Conservation (phyloP, 2,329 filamentous ascomycete genomes). For the Verticillium dahliae region DNA sequence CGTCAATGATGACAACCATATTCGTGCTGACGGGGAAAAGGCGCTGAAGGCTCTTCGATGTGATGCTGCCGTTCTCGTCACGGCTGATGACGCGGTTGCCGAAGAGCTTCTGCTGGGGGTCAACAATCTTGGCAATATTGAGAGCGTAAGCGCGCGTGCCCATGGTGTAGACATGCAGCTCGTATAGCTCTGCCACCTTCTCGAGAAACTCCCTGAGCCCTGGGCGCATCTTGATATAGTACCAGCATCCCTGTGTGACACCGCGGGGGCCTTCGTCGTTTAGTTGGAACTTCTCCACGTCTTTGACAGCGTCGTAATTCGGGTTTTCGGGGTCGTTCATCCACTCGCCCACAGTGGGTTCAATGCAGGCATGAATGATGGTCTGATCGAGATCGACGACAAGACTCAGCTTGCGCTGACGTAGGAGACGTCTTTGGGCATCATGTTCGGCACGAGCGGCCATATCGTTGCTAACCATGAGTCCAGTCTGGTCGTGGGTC, state of each 20-base stretch:
- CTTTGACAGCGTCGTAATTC: slow-evolving; percentile 84
- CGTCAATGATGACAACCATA: slow-evolving; percentile 99
- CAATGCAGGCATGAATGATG: slow-evolving; percentile 95
- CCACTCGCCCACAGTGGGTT: slow-evolving; percentile 95
- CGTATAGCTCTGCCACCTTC: slow-evolving; percentile 72
- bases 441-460: slow-evolving; percentile 80
- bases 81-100: slow-evolving; percentile 92
- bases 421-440: slow-evolving; percentile 74
- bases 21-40: slow-evolving; percentile 95
- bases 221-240: slow-evolving; percentile 96
- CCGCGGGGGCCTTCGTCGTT: slow-evolving; percentile 75
- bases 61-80: slow-evolving; percentile 92
- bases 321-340: slow-evolving; percentile 81
- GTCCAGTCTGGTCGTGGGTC: slow-evolving; percentile 81
- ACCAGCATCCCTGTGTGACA: slow-evolving; percentile 67
- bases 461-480: slow-evolving; percentile 79
- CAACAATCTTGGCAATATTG: slow-evolving; percentile 86
- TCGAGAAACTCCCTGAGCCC: slow-evolving; percentile 76
- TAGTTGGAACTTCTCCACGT: slow-evolving; percentile 83
- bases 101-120: slow-evolving; percentile 83
- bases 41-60: slow-evolving; percentile 81
- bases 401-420: slow-evolving; percentile 77
- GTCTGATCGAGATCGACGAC: slow-evolving; percentile 98
- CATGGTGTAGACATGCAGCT: slow-evolving; percentile 99
- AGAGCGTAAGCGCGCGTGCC: slow-evolving; percentile 94